A percentile compares a stretch with the other conserved stretches of the same genome.
phyloP scores from a whole-genome alignment of 208 protist species.

The Leishmania tropica region DNA sequence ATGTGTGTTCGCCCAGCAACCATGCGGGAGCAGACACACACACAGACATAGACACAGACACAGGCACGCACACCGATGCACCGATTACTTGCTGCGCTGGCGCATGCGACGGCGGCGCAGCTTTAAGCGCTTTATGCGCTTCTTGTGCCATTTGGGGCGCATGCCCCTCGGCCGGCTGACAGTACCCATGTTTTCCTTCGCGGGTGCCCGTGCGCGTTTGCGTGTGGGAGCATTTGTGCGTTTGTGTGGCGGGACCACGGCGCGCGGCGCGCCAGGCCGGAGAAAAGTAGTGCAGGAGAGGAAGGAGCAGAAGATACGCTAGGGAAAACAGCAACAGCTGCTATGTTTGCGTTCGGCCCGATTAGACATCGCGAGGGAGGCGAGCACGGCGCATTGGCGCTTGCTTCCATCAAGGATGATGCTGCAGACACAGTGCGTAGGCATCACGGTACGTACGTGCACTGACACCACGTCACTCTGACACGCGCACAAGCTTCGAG shows the following conservation, averaged over 20 bases:
- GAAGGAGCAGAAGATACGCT: not conserved
- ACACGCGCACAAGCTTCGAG: too few species aligned
- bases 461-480: too few species aligned
- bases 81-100: constrained; percentile 88
- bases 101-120: constrained; percentile 84
- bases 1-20: not conserved
- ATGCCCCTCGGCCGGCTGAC: constrained; percentile 87
- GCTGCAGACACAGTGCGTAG: too few species aligned
- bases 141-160: constrained; percentile 94
- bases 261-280: not conserved
- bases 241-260: too few species aligned
- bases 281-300: constrained; percentile 4
- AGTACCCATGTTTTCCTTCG: constrained; percentile 70
- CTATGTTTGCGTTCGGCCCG: too few species aligned
- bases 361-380: too few species aligned
- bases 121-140: constrained; percentile 94
- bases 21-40: not conserved
- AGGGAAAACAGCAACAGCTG: not conserved
- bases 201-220: too few species aligned
- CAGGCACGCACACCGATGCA: not conserved
- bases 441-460: too few species aligned
- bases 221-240: not conserved
- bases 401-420: too few species aligned
- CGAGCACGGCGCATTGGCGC: too few species aligned
- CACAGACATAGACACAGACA: not conserved